Evolutionary conservation across 345 rosid genomes (phyloP), one percentile per base, ranked within the genome.

Genomic region (Populus alba): DNA sequence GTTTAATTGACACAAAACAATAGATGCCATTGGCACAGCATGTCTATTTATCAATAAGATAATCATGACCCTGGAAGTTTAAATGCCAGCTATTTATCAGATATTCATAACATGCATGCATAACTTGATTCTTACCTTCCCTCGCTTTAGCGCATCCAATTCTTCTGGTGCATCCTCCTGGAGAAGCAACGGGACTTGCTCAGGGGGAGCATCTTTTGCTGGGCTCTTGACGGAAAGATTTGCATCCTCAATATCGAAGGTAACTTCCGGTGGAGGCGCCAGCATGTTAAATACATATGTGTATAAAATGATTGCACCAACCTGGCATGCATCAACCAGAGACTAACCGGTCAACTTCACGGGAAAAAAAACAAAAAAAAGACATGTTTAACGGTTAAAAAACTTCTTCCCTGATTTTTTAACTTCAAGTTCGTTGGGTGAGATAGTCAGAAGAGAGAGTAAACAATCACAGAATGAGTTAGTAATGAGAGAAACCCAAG

Each of bases 271-370:
- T 75, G 99, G 99, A 75, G 98, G 98, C 25, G 97, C 88, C 79
- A 91, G 74, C 99, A 97, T 97, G 39, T 91, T 76, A 85, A 92
- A 97, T 69, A 97, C 99, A 72, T 94, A 97, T 8, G 99, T 92
- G 86, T 97, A 94, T 67, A 97, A 88, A 85, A 94, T 89, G 75
- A 97, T 97, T 38, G 99, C 99, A 68, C 99, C 99, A 80, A 97
- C 99, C 99, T 97, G 79, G 81, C 67, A 86, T 33, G 76, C 84
- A 84, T 69, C 77, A 49, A 77, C 31, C 66, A 72, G 59, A 85
- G 82, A 59, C 59, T 63, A 74, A 22, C 71, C 38, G 66, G 51
- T 71, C 17, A 55, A 38, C 20, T 57, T 57, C 13, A 22, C n/a
- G 63, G 37, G 0, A 33, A 33, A 33, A 33, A n/a, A n/a, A n/a